A percentile compares a stretch with the other conserved stretches of the same genome.
These are phyloP conservation scores for Zostera marina DNA, from an alignment of 116 monocot genomes.

Conservation along the genomic window DNA sequence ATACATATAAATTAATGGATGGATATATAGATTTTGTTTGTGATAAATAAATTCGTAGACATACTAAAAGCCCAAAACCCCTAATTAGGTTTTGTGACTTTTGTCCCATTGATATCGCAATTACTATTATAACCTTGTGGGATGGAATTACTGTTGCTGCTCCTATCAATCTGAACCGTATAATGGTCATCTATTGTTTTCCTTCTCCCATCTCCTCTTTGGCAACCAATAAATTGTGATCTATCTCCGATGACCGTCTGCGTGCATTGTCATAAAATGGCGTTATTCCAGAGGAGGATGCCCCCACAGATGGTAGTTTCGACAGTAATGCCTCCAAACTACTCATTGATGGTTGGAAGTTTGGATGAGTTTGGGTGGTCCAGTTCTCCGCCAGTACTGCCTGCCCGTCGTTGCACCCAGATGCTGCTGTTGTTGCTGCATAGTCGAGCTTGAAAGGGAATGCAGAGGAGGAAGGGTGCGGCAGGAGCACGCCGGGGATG, in stretches of 20 bases:
- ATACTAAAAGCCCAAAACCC: too few species aligned
- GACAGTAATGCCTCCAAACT: constrained; percentile 74
- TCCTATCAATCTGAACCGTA: background rate
- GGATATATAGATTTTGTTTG: too few species aligned
- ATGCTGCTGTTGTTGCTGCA: too few species aligned
- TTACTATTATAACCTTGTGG: background rate
- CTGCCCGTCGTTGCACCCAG: background rate
- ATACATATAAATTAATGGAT: too few species aligned
- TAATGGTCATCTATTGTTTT: background rate
- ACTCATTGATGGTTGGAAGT: constrained; percentile 58
- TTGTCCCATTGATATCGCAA: background rate
- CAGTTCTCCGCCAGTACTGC: background rate
- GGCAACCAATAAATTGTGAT: background rate
- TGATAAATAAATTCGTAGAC: too few species aligned
- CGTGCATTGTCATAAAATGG: background rate
- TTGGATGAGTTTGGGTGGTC: constrained; percentile 7
- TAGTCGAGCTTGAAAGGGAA: constrained; percentile 20
- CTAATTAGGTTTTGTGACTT: too few species aligned
- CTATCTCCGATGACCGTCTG: background rate
- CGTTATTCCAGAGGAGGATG: constrained; percentile 5
- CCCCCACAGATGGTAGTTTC: constrained; percentile 46
- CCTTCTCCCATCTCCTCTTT: constrained; percentile 8
- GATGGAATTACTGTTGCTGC: background rate
- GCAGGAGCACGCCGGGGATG: constrained; percentile 77
- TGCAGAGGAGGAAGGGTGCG: constrained; percentile 49